Conservation (phyloP, 768 basidiomycete genomes). For the Floccularia luteovirens region DNA sequence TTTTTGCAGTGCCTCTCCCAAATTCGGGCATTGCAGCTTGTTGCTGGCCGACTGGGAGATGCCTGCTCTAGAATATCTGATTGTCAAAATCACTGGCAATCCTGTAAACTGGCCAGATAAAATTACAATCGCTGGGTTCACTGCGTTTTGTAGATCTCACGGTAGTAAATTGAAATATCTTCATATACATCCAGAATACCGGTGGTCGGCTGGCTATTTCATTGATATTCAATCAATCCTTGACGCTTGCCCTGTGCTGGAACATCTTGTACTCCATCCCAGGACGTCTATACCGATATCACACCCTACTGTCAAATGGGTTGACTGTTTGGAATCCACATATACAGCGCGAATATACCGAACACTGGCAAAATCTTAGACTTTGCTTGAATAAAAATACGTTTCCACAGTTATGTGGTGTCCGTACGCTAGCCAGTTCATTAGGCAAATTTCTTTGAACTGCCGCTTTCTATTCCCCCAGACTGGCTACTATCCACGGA, state of each 20-base stretch:
- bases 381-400: background rate
- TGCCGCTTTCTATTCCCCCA: background rate
- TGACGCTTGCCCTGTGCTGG: constrained; percentile 5
- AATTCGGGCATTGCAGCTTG: background rate
- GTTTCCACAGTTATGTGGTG: background rate
- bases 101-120: constrained; percentile 1
- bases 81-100: constrained; percentile 2
- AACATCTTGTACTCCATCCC: constrained; percentile 7
- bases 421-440: background rate
- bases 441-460: background rate
- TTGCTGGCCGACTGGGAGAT: constrained; percentile 1
- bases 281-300: background rate
- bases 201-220: constrained; percentile 1
- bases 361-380: background rate
- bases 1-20: background rate
- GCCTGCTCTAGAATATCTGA: background rate
- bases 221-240: constrained; percentile 2
- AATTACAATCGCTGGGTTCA: constrained; percentile 1
- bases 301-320: constrained; percentile 6
- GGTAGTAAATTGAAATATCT: constrained; percentile 5
- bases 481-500: background rate
- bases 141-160: constrained; percentile 1
- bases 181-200: constrained; percentile 4
- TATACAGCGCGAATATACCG: background rate
- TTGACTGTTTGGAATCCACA: constrained; percentile 7